Evolutionary conservation across 176 grass and related monocot species (phyloP).

Genomic region (Zea mays): Zm-B73-REFERENCE-NAM-5.0 NC_050099.1:4736501-4737000

Average conservation of each 20-base stretch:
- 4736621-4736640: neutral
- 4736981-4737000: conserved; percentile 63
- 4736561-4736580: neutral
- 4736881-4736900: conserved; percentile 6
- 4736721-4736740: neutral
- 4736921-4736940: conserved; percentile 32
- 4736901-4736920: conserved; percentile 26
- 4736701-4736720: conserved; percentile 19
- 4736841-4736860: conserved; percentile 8
- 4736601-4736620: neutral
- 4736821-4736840: neutral
- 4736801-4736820: neutral
- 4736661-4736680: neutral
- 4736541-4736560: neutral
- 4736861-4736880: conserved; percentile 18
- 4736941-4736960: conserved; percentile 85
- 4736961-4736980: conserved; percentile 86
- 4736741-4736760: conserved; percentile 9
- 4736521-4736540: neutral
- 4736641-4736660: conserved; percentile 13
- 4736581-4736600: neutral
- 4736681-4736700: neutral
- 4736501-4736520: conserved; percentile 2
- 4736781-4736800: neutral
- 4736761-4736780: conserved; percentile 20